These are phyloP conservation scores for Xylariaceae sp. DNA, from an alignment of 2,329 filamentous ascomycete genomes.

Conservation along the genomic window DNA sequence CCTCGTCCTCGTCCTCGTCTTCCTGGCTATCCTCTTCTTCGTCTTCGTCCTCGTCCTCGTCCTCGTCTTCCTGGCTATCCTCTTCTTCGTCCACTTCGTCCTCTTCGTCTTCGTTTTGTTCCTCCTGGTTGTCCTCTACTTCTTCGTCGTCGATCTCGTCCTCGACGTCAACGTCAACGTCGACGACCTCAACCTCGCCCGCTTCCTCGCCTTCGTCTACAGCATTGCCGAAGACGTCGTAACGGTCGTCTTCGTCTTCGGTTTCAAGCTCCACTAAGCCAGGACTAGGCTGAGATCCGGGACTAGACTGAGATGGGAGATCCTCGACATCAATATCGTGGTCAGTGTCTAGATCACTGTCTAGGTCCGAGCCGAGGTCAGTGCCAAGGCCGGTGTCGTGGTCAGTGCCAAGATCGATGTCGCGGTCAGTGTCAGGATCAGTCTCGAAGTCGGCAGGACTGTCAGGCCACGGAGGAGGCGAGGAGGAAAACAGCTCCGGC, in stretches of 20 bases:
- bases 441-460: slow-evolving; percentile 1
- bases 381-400: background rate
- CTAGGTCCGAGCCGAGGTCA: background rate
- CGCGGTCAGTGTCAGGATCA: background rate
- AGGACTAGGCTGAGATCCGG: background rate
- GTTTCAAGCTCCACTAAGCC: background rate
- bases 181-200: background rate
- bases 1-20: slow-evolving; percentile 3
- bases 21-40: slow-evolving; percentile 1
- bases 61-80: background rate
- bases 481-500: background rate
- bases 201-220: background rate
- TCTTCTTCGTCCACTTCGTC: slow-evolving; percentile 1
- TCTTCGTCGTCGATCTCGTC: background rate
- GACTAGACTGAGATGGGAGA: slow-evolving; percentile 1
- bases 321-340: background rate
- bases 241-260: background rate
- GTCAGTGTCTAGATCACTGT: background rate
- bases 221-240: background rate
- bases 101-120: background rate
- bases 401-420: background rate
- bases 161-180: background rate
- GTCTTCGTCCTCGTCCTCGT: background rate
- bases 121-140: slow-evolving; percentile 4
- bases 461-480: background rate